Base-by-base conservation (phyloP, 495 filamentous ascomycete genomes). In the Talaromyces ruber region DNA sequence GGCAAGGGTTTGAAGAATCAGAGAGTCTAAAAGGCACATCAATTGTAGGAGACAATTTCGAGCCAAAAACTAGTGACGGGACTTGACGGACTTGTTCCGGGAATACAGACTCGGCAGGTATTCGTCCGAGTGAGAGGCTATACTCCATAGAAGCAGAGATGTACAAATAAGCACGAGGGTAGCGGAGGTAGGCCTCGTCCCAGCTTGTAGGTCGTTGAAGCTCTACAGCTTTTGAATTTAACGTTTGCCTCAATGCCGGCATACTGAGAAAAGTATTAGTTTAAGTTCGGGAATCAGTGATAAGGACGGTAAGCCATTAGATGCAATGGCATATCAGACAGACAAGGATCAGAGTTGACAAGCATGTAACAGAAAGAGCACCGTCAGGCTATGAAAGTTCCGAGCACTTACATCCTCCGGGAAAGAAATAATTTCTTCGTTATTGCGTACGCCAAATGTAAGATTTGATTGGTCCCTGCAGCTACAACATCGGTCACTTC, bases 401-500 rank as follows among this genome's bases (percentile, higher is more conserved):
- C 6, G 16, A 18, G 45, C 45, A 32, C 18, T 62, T 30, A 16
- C 43, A 2, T 21, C 8, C 64, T 63, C 29, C 53, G 58, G 1
- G 65, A 60, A 16, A 72, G 68, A 51, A 73, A 72, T 4, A 72
- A 60, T 21, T 71, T 64, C 37, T 72, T 68, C 0, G 71, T 69
- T 6, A 67, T 71, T 8, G 62, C 51, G 47, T 75, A 75, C 0
- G 72, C 72, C 4, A 75, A 64, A 6, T 72, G 68, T 2, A 75
- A 56, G 18, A 75, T 67, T 12, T 72, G 67, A 53, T 75, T 75
- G 1, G 70, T 71, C 2, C 68, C 67, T 2, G 64, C 63, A 0
- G 66, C 69, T 9, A 75, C 72, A 16, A 68, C 66, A 34, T 75
- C 72, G 0, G 71, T 73, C 3, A 75, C 71, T 43, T 75, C 71